These are phyloP conservation scores for Heracleum sosnowskyi DNA, from an alignment of 129 eudicot species.

Conservation along the genomic window DNA sequence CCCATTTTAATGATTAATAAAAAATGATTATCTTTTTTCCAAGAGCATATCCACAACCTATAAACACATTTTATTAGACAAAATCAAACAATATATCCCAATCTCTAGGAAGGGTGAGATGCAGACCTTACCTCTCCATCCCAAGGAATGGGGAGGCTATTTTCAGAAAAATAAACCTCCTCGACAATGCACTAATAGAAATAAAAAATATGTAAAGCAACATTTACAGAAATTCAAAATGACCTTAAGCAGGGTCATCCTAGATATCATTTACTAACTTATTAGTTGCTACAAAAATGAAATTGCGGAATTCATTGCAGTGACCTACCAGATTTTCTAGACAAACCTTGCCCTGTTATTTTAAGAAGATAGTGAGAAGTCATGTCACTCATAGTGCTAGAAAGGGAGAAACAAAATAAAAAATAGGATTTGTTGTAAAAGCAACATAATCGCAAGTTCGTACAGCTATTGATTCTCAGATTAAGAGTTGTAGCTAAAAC, in stretches of 20 bases:
- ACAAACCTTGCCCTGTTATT: background rate
- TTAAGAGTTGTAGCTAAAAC: background rate
- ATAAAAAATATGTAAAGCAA: background rate
- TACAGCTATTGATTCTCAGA: background rate
- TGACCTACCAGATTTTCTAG: background rate
- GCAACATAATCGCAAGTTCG: background rate
- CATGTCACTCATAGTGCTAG: background rate
- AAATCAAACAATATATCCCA: background rate
- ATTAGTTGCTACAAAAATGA: background rate
- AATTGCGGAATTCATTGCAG: no score
- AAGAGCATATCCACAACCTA: no score
- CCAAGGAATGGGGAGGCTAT: no score
- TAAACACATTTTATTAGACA: no score
- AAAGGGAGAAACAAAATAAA: background rate
- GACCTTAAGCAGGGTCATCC: constrained; percentile 98
- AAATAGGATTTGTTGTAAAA: background rate
- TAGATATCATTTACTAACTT: constrained; percentile 33
- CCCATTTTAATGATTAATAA: no score
- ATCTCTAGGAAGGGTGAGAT: no score
- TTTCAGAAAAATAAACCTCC: no score
- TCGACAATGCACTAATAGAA: background rate
- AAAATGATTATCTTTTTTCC: no score
- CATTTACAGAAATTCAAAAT: background rate
- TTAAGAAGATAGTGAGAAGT: background rate
- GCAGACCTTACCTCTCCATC: background rate